Evolutionary conservation across 768 basidiomycete genomes (phyloP).

Genomic region (Trametes elegans): DNA sequence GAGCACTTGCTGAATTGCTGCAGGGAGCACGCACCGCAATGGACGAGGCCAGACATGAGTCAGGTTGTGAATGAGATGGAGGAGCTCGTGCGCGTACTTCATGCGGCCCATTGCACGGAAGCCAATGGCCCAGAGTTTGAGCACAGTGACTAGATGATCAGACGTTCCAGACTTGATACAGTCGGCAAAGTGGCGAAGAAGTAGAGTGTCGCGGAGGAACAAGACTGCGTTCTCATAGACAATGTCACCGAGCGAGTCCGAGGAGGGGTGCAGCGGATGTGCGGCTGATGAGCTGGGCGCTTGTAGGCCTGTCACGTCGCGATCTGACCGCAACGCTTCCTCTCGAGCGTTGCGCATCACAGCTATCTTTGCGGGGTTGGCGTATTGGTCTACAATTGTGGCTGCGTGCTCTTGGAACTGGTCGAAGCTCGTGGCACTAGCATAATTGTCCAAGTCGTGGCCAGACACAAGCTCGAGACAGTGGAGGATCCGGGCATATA

Average conservation of each 20-base stretch:
- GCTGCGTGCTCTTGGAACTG: slow-evolving; percentile 23
- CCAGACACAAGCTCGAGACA: slow-evolving; percentile 26
- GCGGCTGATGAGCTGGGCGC: not conserved
- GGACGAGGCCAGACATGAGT: slow-evolving; percentile 27
- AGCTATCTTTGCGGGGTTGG: slow-evolving; percentile 15
- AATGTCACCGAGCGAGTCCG: slow-evolving; percentile 17
- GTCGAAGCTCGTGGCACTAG: slow-evolving; percentile 17
- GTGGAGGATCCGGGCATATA: slow-evolving; percentile 29
- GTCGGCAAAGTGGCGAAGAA: slow-evolving; percentile 28
- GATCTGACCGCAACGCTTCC: not conserved
- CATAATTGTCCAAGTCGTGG: slow-evolving; percentile 23
- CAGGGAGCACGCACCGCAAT: slow-evolving; percentile 18
- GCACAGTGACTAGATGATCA: slow-evolving; percentile 26
- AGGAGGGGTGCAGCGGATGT: not conserved
- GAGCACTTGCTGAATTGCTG: not conserved
- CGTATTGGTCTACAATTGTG: slow-evolving; percentile 25
- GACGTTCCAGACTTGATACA: slow-evolving; percentile 32
- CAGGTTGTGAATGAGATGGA: slow-evolving; percentile 1
- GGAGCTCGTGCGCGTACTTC: slow-evolving; percentile 29
- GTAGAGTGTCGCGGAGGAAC: slow-evolving; percentile 29
- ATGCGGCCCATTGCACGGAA: slow-evolving; percentile 29
- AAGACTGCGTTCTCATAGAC: slow-evolving; percentile 28
- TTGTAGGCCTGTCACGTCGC: not conserved
- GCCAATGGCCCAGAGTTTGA: slow-evolving; percentile 24
- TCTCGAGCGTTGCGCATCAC: slow-evolving; percentile 19